Evolutionary conservation across 2,329 filamentous ascomycete species (phyloP).

Genomic region (Hypomyces rosellus): DNA sequence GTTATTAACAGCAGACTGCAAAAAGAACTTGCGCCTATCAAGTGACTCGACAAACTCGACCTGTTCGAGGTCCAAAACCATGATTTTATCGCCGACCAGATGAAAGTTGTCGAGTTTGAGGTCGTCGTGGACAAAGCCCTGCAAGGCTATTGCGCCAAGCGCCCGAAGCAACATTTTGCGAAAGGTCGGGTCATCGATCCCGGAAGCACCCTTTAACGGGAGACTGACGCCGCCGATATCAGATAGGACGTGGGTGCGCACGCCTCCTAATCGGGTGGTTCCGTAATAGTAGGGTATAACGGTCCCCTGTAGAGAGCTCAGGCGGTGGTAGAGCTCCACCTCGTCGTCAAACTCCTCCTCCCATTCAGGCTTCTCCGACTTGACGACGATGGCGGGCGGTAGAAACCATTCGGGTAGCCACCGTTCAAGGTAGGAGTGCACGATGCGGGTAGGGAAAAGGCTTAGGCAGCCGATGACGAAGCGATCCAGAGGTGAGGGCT

Average conservation of each 20-base stretch:
- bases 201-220: conserved; percentile 15
- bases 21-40: not conserved
- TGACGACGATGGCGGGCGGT: conserved; percentile 15
- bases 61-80: conserved; percentile 17
- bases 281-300: conserved; percentile 19
- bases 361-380: conserved; percentile 18
- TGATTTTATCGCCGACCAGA: conserved; percentile 14
- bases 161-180: conserved; percentile 21
- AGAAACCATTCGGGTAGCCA: conserved; percentile 15
- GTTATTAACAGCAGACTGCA: not conserved
- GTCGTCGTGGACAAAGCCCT: conserved; percentile 17
- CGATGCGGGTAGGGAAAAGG: conserved; percentile 9
- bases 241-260: conserved; percentile 19
- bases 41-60: conserved; percentile 4
- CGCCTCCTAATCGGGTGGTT: conserved; percentile 13
- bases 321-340: conserved; percentile 15
- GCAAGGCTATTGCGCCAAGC: conserved; percentile 16
- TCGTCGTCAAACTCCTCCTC: conserved; percentile 23
- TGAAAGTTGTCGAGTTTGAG: conserved; percentile 19
- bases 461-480: conserved; percentile 7
- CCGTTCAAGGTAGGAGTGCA: conserved; percentile 5
- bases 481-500: conserved; percentile 5
- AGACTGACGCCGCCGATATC: conserved; percentile 18
- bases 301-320: conserved; percentile 18
- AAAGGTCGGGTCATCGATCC: conserved; percentile 14